Conservation (phyloP, 169 alveolate species). For the Amoebophrya sp. region DNA sequence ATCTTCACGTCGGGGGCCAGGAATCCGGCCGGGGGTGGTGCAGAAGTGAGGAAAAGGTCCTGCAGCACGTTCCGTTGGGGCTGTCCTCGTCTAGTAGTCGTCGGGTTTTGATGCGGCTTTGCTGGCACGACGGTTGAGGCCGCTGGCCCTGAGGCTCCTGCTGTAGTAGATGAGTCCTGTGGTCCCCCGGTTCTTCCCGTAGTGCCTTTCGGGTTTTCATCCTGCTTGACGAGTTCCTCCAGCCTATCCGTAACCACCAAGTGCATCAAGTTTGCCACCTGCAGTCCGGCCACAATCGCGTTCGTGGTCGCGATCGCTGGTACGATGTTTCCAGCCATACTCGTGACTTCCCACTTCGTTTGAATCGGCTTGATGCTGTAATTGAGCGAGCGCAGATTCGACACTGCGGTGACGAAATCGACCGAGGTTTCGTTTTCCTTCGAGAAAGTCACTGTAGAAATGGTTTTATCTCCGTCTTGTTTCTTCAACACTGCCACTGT, state of each 20-base stretch:
- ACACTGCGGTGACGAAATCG: neutral
- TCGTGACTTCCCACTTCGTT: conserved; percentile 44
- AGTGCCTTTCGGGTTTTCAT: neutral
- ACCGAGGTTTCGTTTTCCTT: neutral
- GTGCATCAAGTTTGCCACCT: conserved; percentile 33
- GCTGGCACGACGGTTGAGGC: neutral
- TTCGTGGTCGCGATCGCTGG: conserved; percentile 86
- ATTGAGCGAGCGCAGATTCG: neutral
- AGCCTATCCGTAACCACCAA: neutral
- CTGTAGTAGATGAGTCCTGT: no score
- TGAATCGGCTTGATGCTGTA: neutral
- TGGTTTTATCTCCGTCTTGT: no score
- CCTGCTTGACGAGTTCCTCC: neutral
- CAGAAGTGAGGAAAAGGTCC: no score
- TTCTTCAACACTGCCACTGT: no score
- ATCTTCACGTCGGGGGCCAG: no score
- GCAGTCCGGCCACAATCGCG: conserved; percentile 73
- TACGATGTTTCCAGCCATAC: conserved; percentile 81
- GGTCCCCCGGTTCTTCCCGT: neutral
- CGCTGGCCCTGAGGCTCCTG: neutral
- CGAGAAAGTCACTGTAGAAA: no score
- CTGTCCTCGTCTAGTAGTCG: neutral
- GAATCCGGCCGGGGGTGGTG: no score
- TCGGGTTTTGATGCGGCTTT: neutral
- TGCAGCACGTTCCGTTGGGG: no score